Conservation (phyloP, 164 flowering plant species). For the Hamamelis virginiana region DNA sequence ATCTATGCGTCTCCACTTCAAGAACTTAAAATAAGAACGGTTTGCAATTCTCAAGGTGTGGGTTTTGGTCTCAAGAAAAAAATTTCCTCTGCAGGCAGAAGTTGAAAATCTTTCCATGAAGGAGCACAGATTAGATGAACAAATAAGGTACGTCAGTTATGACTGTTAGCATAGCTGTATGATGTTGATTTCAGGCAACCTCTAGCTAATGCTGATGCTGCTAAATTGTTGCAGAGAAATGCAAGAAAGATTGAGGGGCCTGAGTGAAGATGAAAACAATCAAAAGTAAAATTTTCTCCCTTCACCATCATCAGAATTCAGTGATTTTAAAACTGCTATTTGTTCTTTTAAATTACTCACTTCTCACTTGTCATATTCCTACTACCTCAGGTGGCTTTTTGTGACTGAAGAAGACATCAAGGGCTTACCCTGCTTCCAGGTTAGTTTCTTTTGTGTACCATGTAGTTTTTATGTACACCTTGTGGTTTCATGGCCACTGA, state of each 20-base stretch:
- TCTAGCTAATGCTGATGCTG: conserved; percentile 23
- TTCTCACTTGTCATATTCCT: background rate
- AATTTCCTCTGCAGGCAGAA: conserved; percentile 57
- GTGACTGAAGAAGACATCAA: conserved; percentile 96
- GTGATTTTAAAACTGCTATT: background rate
- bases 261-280: conserved; percentile 88
- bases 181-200: background rate
- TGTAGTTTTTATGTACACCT: background rate
- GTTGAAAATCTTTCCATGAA: conserved; percentile 66
- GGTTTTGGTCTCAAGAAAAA: background rate
- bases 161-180: background rate
- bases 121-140: conserved; percentile 74
- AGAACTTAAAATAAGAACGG: background rate
- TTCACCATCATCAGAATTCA: background rate
- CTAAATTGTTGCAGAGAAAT: conserved; percentile 63
- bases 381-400: conserved; percentile 75
- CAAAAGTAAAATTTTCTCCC: conserved; percentile 47
- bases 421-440: conserved; percentile 89
- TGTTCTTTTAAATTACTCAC: background rate
- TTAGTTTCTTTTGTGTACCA: conserved; percentile 14
- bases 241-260: conserved; percentile 82
- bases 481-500: background rate
- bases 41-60: background rate
- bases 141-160: conserved; percentile 42
- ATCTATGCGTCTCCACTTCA: background rate